phyloP scores from a whole-genome alignment of 345 rosid genomes.

The Punica granatum region DNA sequence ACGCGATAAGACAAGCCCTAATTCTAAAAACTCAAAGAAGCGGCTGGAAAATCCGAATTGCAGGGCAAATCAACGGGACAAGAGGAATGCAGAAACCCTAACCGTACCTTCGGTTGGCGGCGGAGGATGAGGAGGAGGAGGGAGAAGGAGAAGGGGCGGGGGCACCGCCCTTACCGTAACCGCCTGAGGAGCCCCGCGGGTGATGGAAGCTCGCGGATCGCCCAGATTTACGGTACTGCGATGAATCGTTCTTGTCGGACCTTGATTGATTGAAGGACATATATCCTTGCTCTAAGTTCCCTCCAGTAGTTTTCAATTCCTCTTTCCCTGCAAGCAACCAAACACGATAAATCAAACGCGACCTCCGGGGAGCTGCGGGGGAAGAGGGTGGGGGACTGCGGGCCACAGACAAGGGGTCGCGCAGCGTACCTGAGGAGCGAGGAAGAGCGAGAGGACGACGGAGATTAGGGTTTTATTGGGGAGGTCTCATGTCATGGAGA shows the following conservation, averaged over 20 bases:
- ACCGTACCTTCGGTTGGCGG: slow-evolving; percentile 59
- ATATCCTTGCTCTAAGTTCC: slow-evolving; percentile 20
- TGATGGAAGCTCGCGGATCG: slow-evolving; percentile 68
- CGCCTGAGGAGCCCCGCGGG: slow-evolving; percentile 63
- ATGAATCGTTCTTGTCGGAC: slow-evolving; percentile 61
- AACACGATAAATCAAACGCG: neutral
- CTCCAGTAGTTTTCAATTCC: neutral
- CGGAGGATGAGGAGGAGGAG: slow-evolving; percentile 39
- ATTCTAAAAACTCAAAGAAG: neutral
- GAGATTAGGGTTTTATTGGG: slow-evolving; percentile 69
- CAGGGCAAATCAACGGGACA: neutral
- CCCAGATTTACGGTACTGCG: slow-evolving; percentile 54
- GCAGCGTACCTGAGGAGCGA: slow-evolving; percentile 7
- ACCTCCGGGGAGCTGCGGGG: neutral
- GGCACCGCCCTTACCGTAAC: slow-evolving; percentile 63
- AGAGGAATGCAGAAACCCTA: neutral
- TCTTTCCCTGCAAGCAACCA: slow-evolving; percentile 1
- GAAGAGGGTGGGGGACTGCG: too few relatives aligned
- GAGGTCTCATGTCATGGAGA: slow-evolving; percentile 31
- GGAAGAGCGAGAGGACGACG: slow-evolving; percentile 7
- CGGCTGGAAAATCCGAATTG: slow-evolving; percentile 10
- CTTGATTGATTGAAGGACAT: slow-evolving; percentile 98
- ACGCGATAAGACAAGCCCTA: neutral
- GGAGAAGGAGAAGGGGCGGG: slow-evolving; percentile 61
- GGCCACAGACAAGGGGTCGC: too few relatives aligned